Evolutionary conservation across 768 basidiomycete species (phyloP).

Genomic region (Mycena pura): DNA sequence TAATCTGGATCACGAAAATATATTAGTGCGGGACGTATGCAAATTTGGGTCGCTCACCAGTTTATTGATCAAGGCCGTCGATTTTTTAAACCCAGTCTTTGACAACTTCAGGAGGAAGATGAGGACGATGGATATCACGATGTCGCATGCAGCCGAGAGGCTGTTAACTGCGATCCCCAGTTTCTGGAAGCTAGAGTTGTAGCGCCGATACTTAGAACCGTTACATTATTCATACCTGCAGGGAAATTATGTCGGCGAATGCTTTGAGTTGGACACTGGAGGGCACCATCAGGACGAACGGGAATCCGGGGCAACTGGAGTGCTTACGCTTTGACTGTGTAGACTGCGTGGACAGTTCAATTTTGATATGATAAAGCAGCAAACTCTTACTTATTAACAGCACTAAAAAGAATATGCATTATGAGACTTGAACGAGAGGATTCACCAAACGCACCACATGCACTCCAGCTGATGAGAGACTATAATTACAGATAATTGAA

Average conservation of each 20-base stretch:
- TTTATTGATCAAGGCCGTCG: conserved; percentile 10
- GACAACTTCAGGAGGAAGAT: neutral
- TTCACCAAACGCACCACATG: neutral
- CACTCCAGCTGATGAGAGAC: neutral
- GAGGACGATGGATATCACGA: neutral
- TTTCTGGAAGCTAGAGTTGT: neutral
- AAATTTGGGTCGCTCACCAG: neutral
- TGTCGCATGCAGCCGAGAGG: neutral
- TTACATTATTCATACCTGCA: neutral
- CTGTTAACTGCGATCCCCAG: neutral
- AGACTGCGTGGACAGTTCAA: neutral
- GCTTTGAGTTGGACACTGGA: neutral
- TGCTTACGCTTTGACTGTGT: neutral
- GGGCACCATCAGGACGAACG: neutral
- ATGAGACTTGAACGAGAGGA: neutral
- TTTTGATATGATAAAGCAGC: neutral
- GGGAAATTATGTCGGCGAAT: neutral
- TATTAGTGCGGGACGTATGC: neutral
- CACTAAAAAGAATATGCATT: neutral
- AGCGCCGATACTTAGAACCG: too few relatives aligned
- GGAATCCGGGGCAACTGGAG: too few relatives aligned
- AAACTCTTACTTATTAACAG: neutral
- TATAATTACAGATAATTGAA: neutral
- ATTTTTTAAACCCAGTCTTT: conserved; percentile 6
- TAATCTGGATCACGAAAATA: neutral